Evolutionary conservation across 768 basidiomycete species (phyloP), one percentile per base, ranked within the genome.

Genomic region (Pulveroboletus ravenelii): DNA sequence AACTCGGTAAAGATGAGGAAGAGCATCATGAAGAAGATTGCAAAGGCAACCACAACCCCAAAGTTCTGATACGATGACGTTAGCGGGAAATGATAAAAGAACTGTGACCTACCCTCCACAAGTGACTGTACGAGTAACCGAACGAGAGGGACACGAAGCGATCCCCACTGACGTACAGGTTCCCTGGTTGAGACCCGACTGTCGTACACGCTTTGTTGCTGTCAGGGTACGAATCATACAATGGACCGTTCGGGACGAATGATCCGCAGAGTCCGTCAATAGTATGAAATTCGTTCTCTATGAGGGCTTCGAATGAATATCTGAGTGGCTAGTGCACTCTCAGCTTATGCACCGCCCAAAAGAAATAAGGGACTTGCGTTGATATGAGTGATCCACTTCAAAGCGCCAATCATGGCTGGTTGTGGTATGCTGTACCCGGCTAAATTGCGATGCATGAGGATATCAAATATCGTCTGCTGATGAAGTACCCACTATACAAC

Each of bases 221-320:
- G 14, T 84, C 55, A 3, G 73, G 64, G 36, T 84, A 63, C 17
- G 71, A 70, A 55, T 78, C 78, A 54, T 89, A 89, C 1, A 80
- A 79, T 0, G 83, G 70, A 0, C 86, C 85, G 3, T 70, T 74
- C 4, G 87, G 84, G 0, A 84, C 80, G 13, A 87, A 69, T 36
- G 71, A 64, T 23, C 84, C 70, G 60, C 85, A 85, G 13, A 69
- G 60, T 40, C 84, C 88, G 18, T 85, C 66, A 7, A 87, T 68
- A 0, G 79, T 83, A 56, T 78, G 81, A 69, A 93, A 93, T 65
- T 95, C 90, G 67, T 93, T 94, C 18, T 79, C 74, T 63, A 94
- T 74, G 37, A 93, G 65, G 0, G 78, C 74, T 53, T 91, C 87
- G 63, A 93, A 93, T 0, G 62, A 52, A 31, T 62, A 62, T 79